These are phyloP conservation scores for Solanum ossicruentum DNA, from an alignment of 257 asterid genomes.

Conservation along the genomic window DNA sequence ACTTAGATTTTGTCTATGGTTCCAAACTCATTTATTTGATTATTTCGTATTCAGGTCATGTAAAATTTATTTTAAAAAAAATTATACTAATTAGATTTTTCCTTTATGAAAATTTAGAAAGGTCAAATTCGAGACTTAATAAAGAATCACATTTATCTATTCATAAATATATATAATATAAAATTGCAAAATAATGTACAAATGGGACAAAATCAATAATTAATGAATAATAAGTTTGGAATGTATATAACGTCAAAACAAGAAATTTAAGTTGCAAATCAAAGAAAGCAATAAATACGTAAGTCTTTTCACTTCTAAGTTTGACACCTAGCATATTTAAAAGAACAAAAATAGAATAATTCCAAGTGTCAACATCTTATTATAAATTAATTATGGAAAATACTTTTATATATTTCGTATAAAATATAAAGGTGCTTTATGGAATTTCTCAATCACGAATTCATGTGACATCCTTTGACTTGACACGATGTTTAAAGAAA, in stretches of 20 bases:
- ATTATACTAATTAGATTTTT: too few species aligned
- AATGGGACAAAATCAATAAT: not conserved
- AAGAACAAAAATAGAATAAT: not conserved
- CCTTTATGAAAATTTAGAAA: too few species aligned
- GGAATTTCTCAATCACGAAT: fast-evolving
- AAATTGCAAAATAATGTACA: too few species aligned
- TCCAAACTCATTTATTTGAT: not conserved
- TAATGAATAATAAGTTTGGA: not conserved
- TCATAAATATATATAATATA: not conserved
- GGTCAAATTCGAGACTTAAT: not conserved
- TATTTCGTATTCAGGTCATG: not conserved
- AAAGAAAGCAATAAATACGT: not conserved
- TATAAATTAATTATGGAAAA: not conserved
- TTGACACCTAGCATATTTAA: not conserved
- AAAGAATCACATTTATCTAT: not conserved
- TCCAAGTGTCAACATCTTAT: not conserved
- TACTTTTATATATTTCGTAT: not conserved
- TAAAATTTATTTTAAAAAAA: not conserved
- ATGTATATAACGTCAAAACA: not conserved
- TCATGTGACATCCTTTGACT: too few species aligned
- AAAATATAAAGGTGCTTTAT: not conserved
- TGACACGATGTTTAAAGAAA: too few species aligned
- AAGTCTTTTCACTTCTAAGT: not conserved
- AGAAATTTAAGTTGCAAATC: not conserved
- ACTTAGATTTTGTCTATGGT: not conserved